A percentile compares a stretch with the other conserved stretches of the same genome.
Evolutionary conservation across 306 rosid species (phyloP).

Genomic region (Prinsepia uniflora): DNA sequence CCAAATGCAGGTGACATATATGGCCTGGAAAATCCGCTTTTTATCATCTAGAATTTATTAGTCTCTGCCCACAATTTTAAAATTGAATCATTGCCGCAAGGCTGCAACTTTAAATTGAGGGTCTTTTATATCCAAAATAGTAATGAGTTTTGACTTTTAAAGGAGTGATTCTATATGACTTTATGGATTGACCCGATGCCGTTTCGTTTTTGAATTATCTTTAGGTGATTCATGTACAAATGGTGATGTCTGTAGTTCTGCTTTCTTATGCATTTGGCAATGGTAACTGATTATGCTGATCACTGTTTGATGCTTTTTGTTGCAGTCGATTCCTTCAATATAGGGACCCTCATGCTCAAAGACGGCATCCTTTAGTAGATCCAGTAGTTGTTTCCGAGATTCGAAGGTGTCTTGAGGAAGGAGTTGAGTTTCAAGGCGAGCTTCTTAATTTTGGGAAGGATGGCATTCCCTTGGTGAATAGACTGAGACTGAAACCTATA

Average conservation of each 20-base stretch:
- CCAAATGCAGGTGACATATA: background rate
- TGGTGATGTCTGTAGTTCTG: background rate
- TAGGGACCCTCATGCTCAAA: constrained; percentile 89
- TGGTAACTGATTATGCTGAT: background rate
- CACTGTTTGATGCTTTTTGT: constrained; percentile 12
- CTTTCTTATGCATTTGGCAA: background rate
- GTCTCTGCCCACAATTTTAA: background rate
- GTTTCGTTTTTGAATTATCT: background rate
- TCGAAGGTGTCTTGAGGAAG: constrained; percentile 83
- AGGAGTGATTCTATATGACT: background rate
- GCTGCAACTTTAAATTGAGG: background rate
- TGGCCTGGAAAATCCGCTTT: background rate
- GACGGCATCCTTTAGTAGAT: constrained; percentile 93
- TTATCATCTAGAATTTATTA: background rate
- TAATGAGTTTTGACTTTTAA: background rate
- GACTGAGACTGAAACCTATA: constrained; percentile 74
- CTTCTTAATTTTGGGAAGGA: constrained; percentile 91
- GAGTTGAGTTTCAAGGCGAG: constrained; percentile 88
- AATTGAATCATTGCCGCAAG: background rate
- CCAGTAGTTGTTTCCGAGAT: constrained; percentile 97
- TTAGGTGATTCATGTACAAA: background rate
- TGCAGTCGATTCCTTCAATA: constrained; percentile 92
- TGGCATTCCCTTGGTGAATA: constrained; percentile 83
- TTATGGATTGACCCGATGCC: background rate
- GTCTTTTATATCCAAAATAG: background rate